Base-by-base conservation (phyloP, 139 green algal genomes). In the Chara braunii region DNA sequence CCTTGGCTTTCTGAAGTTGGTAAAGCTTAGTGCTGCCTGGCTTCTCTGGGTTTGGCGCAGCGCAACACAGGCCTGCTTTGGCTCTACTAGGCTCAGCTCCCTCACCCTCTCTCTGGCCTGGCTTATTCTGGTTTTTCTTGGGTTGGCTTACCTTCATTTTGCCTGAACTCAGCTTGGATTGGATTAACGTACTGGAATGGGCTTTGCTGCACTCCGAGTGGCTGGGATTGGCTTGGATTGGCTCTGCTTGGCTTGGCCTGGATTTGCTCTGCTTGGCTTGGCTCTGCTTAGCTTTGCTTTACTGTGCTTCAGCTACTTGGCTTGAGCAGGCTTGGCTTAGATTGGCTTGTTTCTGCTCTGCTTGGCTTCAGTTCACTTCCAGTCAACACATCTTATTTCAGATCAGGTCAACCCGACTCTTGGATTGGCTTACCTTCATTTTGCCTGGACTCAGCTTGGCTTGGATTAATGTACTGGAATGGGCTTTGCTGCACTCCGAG, bases 71-170 rank as follows among this genome's bases (percentile, higher is more conserved):
- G 28, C 24, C 50, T 55, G 54, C 36, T 28, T 51, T 63, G 54
- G 54, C 24, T 63, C 50, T 36, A n/a, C 14, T 51, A 52, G 2
- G 31, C 30, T 63, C 50, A n/a, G 34, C 30, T 63, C 50, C 36
- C n/a, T 0, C 32, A 34, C 0, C 36, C 30, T 50, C 32, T n/a
- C 23, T 28, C 50, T 63, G 26, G 2, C 30, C 29, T 63, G 2
- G 54, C 30, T 55, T 63, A n/a, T n/a, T 28, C 50, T 63, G 1
- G 3, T 52, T 63, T 63, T n/a, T 36, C 30, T 63, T 63, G 26
- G 54, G 24, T 63, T 63, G 1, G 24, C 54, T 50, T 63, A 0
- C 29, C 14, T 63, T 51, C 3, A 11, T 28, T 50, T 63, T 5
- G 3, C 30, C 50, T 48, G 1, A 3, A 6, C 35, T 5, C 12